phyloP scores from a whole-genome alignment of 169 alveolate species.

The Eimeria maxima region DNA sequence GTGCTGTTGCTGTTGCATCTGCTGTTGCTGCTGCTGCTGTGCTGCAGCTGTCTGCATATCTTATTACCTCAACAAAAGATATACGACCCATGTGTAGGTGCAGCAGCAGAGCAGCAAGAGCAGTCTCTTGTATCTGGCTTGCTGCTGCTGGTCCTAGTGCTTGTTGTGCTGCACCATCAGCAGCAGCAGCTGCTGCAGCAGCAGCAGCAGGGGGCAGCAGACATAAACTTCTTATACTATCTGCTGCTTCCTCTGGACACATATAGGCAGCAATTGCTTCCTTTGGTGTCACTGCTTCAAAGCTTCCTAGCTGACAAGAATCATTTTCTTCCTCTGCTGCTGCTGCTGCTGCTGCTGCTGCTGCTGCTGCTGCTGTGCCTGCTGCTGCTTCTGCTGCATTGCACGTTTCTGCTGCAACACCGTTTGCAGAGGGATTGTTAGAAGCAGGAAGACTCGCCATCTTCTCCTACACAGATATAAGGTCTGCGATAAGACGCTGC shows the following conservation, averaged over 20 bases:
- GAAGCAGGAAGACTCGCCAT: neutral
- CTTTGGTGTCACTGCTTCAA: neutral
- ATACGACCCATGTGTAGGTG: neutral
- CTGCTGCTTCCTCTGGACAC: constrained; percentile 16
- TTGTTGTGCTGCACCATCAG: neutral
- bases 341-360: neutral
- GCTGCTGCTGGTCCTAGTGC: neutral
- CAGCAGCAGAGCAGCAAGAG: constrained; percentile 53
- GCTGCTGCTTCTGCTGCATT: neutral
- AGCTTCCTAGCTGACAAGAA: neutral
- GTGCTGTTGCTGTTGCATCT: neutral
- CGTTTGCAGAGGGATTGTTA: neutral
- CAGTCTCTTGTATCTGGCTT: constrained; percentile 18
- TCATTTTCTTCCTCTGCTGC: neutral
- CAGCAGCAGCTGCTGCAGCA: constrained; percentile 30
- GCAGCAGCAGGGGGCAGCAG: neutral
- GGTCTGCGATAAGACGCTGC: neutral
- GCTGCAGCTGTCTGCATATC: neutral
- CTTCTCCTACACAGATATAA: neutral
- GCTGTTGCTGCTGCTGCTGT: constrained; percentile 8
- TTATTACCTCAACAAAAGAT: neutral
- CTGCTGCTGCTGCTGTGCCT: neutral
- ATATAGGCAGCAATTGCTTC: constrained; percentile 26
- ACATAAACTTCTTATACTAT: neutral
- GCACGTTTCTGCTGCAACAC: neutral